Evolutionary conservation across 768 basidiomycete species (phyloP), one percentile per base, ranked within the genome.

Genomic region (Panus rudis): DNA sequence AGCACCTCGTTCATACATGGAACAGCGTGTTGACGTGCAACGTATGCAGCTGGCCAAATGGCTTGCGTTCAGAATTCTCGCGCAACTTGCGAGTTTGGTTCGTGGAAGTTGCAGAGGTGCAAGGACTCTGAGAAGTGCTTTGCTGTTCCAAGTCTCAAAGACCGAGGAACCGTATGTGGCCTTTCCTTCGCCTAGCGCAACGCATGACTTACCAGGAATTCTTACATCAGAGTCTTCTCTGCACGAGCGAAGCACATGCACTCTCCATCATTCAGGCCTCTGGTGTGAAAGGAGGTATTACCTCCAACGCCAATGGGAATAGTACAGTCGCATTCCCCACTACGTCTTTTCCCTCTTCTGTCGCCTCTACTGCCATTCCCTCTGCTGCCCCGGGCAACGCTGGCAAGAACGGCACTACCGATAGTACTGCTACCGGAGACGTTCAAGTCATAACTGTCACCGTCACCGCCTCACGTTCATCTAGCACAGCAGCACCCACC

Each of bases 211-310:
- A 25, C 38, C n/a, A 14, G 39, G 25, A 14, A 27, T 17, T 10
- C 21, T 33, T 11, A 27, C 1, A 28, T 2, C 43, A 79, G 76
- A 56, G 58, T 24, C 46, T 80, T n/a, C 60, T 64, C 1, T 83
- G 79, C 60, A 76, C 76, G 3, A 75, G 70, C 49, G 56, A 69
- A 48, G 59, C 58, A n/a, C 70, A 65, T 21, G 79, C 74, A 0
- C 49, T 64, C 4, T 63, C 70, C 1, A 51, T 72, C 7, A 72
- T 81, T 46, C 43, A 63, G 8, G 65, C 73, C 2, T 63, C 70
- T 23, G 78, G 78, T 12, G 72, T 66, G 2, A 58, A 57, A 13
- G 71, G 71, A 8, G 71, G 68, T 4, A 55, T 73, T 13, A 56
- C 61, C 10, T 61, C 63, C 24, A 49, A 58, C 33, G 46, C 52